Evolutionary conservation across 1,284 basidiomycete species (phyloP), one percentile per base, ranked within the genome.

Genomic region (Leccinum angustisporum): DNA sequence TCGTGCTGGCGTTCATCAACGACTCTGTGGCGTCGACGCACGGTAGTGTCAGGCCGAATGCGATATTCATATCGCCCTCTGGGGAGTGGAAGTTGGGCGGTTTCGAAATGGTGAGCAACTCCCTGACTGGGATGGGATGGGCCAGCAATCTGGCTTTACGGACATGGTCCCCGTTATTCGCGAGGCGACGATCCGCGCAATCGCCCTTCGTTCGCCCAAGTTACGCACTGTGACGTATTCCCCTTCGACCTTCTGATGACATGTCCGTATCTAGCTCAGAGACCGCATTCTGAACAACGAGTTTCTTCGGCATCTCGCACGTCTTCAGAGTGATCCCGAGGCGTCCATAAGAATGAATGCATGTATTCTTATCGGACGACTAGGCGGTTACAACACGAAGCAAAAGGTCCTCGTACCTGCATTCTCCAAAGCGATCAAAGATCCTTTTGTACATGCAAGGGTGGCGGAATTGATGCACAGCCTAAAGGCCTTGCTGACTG

Each of bases 211-310:
- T 9, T 86, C 95, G 0, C 86, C 92, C 21, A 97, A 98, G 77
- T 94, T 92, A 36, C 16, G 70, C 63, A 21, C 51, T n/a, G 2
- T 5, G 1, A 10, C n/a, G 31, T 16, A 54, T 3, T 34, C 36
- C 56, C 11, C 27, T 14, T 11, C 27, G 1, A 16, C 14, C 46
- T 62, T 54, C 34, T 48, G 30, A 59, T 53, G n/a, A 55, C 30
- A 33, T 54, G 30, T 10, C 25, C 2, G 5, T 5, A 11, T 40
- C 9, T 25, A 95, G 92, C 81, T 98, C 54, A 92, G 82, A 56
- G 95, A 98, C 66, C 89, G 97, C 1, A 88, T 98, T 50, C 83
- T 99, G 52, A 99, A 99, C 79, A 99, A 99, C 68, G 97, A 99
- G 64, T 86, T 99, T 33, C 84, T 99, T 1, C 90, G 96, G 4